A percentile compares a stretch with the other conserved stretches of the same genome.
These are phyloP conservation scores for Pelargonium fulgidum DNA, from an alignment of 441 rosid species.

Conservation along the genomic window DNA sequence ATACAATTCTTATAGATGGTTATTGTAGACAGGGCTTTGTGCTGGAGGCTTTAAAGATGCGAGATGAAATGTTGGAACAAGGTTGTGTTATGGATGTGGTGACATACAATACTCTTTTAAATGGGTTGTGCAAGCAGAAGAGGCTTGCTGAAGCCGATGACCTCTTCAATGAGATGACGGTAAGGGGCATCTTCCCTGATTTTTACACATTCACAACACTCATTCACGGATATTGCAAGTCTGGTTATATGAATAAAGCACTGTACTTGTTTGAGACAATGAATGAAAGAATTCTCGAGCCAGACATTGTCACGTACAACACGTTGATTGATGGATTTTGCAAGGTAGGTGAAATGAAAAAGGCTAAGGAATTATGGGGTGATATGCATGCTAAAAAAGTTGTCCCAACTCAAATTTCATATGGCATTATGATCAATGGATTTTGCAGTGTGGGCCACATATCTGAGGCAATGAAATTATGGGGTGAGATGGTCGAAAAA, in stretches of 20 bases:
- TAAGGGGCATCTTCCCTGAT: slow-evolving; percentile 62
- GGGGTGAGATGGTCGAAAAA: slow-evolving; percentile 66
- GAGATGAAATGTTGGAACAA: slow-evolving; percentile 60
- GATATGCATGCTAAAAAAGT: slow-evolving; percentile 47
- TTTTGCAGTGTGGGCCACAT: slow-evolving; percentile 51
- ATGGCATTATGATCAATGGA: slow-evolving; percentile 60
- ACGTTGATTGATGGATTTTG: slow-evolving; percentile 73
- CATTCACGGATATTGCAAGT: slow-evolving; percentile 72
- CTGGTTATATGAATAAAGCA: slow-evolving; percentile 54
- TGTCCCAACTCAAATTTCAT: slow-evolving; percentile 53
- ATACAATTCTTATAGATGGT: slow-evolving; percentile 72
- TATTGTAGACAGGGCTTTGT: slow-evolving; percentile 55
- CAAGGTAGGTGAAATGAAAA: slow-evolving; percentile 56
- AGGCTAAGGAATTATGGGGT: slow-evolving; percentile 54
- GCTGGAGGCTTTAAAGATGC: slow-evolving; percentile 49
- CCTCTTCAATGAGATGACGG: slow-evolving; percentile 53
- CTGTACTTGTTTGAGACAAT: slow-evolving; percentile 47
- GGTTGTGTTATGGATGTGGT: slow-evolving; percentile 70
- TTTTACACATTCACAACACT: slow-evolving; percentile 68
- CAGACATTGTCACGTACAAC: slow-evolving; percentile 74
- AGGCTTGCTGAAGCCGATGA: slow-evolving; percentile 61
- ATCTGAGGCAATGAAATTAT: slow-evolving; percentile 54
- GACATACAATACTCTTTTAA: slow-evolving; percentile 60
- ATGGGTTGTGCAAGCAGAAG: slow-evolving; percentile 67
- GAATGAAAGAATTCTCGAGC: slow-evolving; percentile 52